Evolutionary conservation across 371 early-diverging fungal genomes (phyloP).

Genomic region (Apophysomyces variabilis): DNA sequence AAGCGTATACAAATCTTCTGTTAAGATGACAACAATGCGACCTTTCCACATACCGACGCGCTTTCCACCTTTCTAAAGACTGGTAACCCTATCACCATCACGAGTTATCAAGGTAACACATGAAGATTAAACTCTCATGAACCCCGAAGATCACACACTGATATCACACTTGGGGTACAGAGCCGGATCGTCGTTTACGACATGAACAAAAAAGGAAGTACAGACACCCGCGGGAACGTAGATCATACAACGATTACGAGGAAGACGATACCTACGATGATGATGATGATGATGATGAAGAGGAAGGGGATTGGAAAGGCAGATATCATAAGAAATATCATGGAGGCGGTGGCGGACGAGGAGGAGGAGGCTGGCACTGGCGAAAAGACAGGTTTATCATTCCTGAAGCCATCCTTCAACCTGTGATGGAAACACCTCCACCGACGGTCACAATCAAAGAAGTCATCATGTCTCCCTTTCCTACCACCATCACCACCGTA

Average conservation of each 20-base stretch:
- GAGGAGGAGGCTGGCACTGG: conserved; percentile 7
- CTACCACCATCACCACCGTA: conserved; percentile 8
- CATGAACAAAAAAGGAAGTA: neutral
- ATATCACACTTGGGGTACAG: no score
- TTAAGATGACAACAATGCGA: no score
- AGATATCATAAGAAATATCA: neutral
- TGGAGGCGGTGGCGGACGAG: neutral
- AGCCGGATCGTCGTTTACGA: neutral
- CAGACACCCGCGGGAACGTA: neutral
- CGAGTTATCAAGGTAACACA: no score
- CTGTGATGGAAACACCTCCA: conserved; percentile 9
- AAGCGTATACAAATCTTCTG: no score
- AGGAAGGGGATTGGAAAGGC: neutral
- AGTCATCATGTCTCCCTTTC: conserved; percentile 6
- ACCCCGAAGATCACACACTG: no score
- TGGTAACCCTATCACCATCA: no score
- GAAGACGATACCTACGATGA: neutral
- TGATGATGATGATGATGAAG: neutral
- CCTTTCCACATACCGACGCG: no score
- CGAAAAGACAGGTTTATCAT: conserved; percentile 2
- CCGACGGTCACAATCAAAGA: conserved; percentile 1
- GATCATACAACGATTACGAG: neutral
- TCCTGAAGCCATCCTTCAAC: conserved; percentile 11
- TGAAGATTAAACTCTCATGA: no score
- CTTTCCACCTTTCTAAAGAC: no score